phyloP scores from a whole-genome alignment of 495 filamentous ascomycete species.

The Terfezia boudieri region DNA sequence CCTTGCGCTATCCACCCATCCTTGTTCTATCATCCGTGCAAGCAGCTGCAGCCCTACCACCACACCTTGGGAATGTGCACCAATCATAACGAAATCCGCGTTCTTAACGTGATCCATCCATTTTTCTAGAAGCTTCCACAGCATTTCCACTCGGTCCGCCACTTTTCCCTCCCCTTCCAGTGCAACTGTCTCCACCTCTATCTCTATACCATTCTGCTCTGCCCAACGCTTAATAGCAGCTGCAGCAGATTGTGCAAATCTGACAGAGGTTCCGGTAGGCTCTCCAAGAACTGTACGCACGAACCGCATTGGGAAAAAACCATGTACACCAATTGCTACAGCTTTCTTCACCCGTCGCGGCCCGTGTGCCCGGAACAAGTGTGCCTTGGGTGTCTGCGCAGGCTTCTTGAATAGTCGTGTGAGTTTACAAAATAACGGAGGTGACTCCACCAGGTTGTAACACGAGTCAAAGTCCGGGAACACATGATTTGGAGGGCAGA shows the following conservation, averaged over 20 bases:
- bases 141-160: constrained; percentile 60
- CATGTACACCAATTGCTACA: constrained; percentile 82
- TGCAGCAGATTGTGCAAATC: constrained; percentile 75
- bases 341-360: constrained; percentile 56
- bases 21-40: constrained; percentile 55
- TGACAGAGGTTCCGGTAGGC: constrained; percentile 81
- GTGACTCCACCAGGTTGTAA: constrained; percentile 41
- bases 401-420: constrained; percentile 37
- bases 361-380: constrained; percentile 25
- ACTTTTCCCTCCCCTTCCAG: constrained; percentile 97
- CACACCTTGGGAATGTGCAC: constrained; percentile 87
- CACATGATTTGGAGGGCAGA: constrained; percentile 12
- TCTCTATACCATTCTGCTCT: constrained; percentile 39
- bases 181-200: constrained; percentile 70
- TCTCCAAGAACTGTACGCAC: constrained; percentile 76
- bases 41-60: constrained; percentile 86
- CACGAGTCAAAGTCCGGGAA: constrained; percentile 17
- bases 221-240: constrained; percentile 66
- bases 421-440: constrained; percentile 50
- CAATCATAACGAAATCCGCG: constrained; percentile 74
- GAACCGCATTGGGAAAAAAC: constrained; percentile 69
- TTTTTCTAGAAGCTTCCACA: constrained; percentile 87
- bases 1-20: constrained; percentile 15
- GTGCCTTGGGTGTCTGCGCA: too few species aligned
- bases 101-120: constrained; percentile 78